A percentile compares a stretch with the other conserved stretches of the same genome.
phyloP scores from a whole-genome alignment of 805 yeast species.

The Henningerozyma blattae region DNA sequence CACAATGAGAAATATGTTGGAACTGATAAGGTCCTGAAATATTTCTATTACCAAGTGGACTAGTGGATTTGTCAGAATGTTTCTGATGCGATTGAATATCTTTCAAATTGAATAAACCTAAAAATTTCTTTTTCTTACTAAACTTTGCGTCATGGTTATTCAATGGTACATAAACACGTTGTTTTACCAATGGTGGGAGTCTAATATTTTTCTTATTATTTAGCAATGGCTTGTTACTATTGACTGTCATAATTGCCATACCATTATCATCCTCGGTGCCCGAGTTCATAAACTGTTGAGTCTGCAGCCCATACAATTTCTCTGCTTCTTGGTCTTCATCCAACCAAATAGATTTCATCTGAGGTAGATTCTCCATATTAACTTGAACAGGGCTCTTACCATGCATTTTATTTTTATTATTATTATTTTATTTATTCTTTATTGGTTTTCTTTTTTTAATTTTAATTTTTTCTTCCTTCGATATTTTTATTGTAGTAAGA shows the following conservation, averaged over 20 bases:
- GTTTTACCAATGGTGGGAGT: conserved; percentile 24
- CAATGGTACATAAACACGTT: conserved; percentile 1
- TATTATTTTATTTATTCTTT: no score
- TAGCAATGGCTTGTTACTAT: conserved; percentile 25
- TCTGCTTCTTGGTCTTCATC: conserved; percentile 28
- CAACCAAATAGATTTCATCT: conserved; percentile 32
- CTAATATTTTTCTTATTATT: conserved; percentile 25
- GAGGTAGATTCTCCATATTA: conserved; percentile 11
- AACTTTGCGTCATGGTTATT: not conserved
- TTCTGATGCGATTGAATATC: conserved; percentile 3
- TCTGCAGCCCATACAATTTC: conserved; percentile 24
- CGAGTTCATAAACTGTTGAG: conserved; percentile 15
- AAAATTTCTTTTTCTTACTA: conserved; percentile 14
- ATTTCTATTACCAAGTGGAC: not conserved
- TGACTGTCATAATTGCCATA: conserved; percentile 22
- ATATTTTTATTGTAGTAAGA: no score
- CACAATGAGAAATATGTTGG: conserved; percentile 31
- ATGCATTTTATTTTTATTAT: no score
- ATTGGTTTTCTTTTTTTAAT: no score
- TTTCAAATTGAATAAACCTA: conserved; percentile 22
- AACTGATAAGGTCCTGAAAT: conserved; percentile 30
- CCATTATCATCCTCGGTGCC: conserved; percentile 16
- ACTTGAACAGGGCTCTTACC: no score
- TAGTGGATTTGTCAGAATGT: not conserved
- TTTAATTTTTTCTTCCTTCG: no score